phyloP scores from a whole-genome alignment of 1,284 basidiomycete genomes.

The Phlebopus sp. region DNA sequence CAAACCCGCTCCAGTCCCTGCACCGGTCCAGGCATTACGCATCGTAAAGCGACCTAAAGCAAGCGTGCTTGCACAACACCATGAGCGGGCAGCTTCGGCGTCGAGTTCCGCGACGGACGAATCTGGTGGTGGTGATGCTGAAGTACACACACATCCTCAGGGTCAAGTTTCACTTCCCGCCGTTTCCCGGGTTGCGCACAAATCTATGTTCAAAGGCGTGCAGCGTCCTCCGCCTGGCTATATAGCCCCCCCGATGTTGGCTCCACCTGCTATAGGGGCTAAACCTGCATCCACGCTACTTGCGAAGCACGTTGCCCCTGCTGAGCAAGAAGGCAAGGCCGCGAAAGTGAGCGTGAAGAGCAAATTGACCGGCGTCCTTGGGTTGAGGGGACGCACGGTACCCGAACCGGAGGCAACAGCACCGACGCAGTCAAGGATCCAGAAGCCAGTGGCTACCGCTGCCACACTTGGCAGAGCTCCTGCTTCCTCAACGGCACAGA shows the following conservation, averaged over 20 bases:
- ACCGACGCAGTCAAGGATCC: slow-evolving; percentile 4
- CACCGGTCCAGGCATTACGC: slow-evolving; percentile 43
- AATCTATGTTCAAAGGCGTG: slow-evolving; percentile 10
- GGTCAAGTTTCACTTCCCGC: not conserved
- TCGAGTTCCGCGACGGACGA: slow-evolving; percentile 1
- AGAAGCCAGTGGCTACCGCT: slow-evolving; percentile 1
- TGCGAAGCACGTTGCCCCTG: too few relatives aligned
- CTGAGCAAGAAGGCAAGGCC: not conserved
- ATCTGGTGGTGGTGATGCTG: not conserved
- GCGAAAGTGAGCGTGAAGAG: slow-evolving; percentile 7
- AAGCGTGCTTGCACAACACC: not conserved
- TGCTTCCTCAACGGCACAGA: not conserved
- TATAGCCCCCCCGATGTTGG: not conserved
- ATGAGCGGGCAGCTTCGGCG: slow-evolving; percentile 3
- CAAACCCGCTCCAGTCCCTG: slow-evolving; percentile 27
- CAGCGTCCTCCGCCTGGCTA: slow-evolving; percentile 12
- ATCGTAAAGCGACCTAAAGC: slow-evolving; percentile 43
- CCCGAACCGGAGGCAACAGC: not conserved
- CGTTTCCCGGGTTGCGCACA: slow-evolving; percentile 1
- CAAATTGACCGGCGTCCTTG: slow-evolving; percentile 10
- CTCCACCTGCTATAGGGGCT: not conserved
- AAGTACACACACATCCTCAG: not conserved
- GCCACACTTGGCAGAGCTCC: slow-evolving; percentile 3
- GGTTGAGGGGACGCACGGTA: not conserved
- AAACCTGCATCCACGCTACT: not conserved